phyloP scores from a whole-genome alignment of 371 early-diverging fungal species.

The Lichtheimia corymbifera region DNA sequence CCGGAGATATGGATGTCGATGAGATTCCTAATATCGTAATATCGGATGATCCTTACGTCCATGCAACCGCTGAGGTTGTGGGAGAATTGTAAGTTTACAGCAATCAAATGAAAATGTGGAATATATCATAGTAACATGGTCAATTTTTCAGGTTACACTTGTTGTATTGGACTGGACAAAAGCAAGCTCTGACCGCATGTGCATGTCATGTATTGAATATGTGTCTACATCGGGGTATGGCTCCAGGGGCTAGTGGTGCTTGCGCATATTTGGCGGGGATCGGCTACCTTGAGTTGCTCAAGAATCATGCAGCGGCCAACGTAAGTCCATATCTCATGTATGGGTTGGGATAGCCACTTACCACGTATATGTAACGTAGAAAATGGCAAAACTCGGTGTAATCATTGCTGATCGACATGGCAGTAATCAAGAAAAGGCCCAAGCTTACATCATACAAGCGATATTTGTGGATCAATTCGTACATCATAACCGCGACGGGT shows the following conservation, averaged over 20 bases:
- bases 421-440: constrained; percentile 32
- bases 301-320: constrained; percentile 23
- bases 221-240: constrained; percentile 30
- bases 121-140: too few species aligned
- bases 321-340: not conserved
- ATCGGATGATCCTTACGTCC: constrained; percentile 28
- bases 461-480: constrained; percentile 32
- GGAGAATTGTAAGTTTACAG: constrained; percentile 36
- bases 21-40: constrained; percentile 11
- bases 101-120: not conserved
- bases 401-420: constrained; percentile 27
- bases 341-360: too few species aligned
- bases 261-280: constrained; percentile 28
- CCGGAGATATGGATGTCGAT: constrained; percentile 22
- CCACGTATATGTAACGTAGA: constrained; percentile 14
- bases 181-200: constrained; percentile 30
- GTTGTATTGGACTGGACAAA: constrained; percentile 43
- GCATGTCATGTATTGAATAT: constrained; percentile 27
- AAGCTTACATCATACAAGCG: constrained; percentile 25
- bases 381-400: constrained; percentile 33
- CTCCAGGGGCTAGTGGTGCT: constrained; percentile 24
- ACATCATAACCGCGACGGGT: constrained; percentile 25
- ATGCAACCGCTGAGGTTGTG: constrained; percentile 29
- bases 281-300: constrained; percentile 25
- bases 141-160: constrained; percentile 18